These are phyloP conservation scores for Saitozyma sp. DNA, from an alignment of 768 basidiomycete species.

Conservation along the genomic window DNA sequence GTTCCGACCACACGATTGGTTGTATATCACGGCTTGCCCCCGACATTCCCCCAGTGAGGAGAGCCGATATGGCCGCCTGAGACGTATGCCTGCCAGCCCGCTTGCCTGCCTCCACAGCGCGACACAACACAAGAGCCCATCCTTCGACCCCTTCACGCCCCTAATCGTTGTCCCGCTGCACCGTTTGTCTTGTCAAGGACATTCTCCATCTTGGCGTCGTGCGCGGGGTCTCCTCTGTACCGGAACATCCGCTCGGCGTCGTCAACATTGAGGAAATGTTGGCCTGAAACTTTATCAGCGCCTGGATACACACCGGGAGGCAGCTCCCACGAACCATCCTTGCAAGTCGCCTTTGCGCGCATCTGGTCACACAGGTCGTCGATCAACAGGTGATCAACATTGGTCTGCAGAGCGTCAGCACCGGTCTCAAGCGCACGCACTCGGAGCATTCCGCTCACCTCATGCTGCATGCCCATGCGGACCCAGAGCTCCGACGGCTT, in stretches of 20 bases:
- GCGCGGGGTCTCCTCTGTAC: neutral
- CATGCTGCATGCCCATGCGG: constrained; percentile 27
- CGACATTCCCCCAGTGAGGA: too few relatives aligned
- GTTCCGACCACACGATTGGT: too few relatives aligned
- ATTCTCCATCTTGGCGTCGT: too few relatives aligned
- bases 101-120: too few relatives aligned
- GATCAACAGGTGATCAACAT: constrained; percentile 39
- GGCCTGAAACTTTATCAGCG: neutral
- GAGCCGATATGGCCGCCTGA: too few relatives aligned
- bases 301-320: too few relatives aligned
- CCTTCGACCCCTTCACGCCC: too few relatives aligned
- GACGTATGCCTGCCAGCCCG: too few relatives aligned
- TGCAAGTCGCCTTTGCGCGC: constrained; percentile 42
- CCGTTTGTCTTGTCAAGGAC: too few relatives aligned
- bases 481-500: constrained; percentile 44
- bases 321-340: constrained; percentile 36
- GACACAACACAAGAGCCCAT: too few relatives aligned
- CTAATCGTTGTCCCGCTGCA: too few relatives aligned
- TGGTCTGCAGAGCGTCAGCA: constrained; percentile 13
- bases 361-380: constrained; percentile 51
- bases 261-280: neutral
- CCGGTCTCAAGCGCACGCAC: neutral
- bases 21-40: too few relatives aligned
- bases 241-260: constrained; percentile 10
- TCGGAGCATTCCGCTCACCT: constrained; percentile 19